Evolutionary conservation across 768 basidiomycete genomes (phyloP).

Genomic region (Pleurotus giganteus): DNA sequence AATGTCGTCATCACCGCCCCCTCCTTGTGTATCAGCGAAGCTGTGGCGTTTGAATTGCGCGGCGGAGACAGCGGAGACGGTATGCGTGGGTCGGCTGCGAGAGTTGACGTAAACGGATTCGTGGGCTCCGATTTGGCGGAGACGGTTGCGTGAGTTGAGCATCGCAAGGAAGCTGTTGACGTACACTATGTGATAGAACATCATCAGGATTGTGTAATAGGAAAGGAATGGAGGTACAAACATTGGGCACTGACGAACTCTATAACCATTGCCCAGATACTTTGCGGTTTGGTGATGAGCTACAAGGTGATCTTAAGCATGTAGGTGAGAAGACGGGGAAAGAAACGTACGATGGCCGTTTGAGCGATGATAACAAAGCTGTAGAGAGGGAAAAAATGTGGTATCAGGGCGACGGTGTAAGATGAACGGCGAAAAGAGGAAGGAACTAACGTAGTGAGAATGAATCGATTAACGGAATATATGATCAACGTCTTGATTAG

Average conservation of each 20-base stretch:
- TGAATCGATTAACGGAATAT: slow-evolving; percentile 7
- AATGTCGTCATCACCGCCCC: background rate
- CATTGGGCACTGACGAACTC: slow-evolving; percentile 7
- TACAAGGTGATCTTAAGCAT: background rate
- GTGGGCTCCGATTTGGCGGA: background rate
- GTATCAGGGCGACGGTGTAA: background rate
- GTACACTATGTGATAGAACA: background rate
- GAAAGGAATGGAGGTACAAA: background rate
- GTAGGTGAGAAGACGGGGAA: background rate
- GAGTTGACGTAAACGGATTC: slow-evolving; percentile 5
- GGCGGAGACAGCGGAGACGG: background rate
- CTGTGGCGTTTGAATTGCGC: slow-evolving; percentile 1
- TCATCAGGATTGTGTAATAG: background rate
- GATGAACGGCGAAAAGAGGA: background rate
- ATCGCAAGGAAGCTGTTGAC: slow-evolving; percentile 2
- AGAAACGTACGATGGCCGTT: background rate
- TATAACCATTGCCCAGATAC: slow-evolving; percentile 9
- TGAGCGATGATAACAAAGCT: background rate
- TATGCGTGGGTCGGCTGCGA: background rate
- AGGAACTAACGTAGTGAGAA: background rate
- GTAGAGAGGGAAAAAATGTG: no score
- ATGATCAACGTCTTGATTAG: slow-evolving; percentile 2
- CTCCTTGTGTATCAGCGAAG: background rate
- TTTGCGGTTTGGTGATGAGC: background rate
- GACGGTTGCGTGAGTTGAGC: slow-evolving; percentile 6